Base-by-base conservation (phyloP, 495 filamentous ascomycete species). In the Talaromyces proteolyticus region DNA sequence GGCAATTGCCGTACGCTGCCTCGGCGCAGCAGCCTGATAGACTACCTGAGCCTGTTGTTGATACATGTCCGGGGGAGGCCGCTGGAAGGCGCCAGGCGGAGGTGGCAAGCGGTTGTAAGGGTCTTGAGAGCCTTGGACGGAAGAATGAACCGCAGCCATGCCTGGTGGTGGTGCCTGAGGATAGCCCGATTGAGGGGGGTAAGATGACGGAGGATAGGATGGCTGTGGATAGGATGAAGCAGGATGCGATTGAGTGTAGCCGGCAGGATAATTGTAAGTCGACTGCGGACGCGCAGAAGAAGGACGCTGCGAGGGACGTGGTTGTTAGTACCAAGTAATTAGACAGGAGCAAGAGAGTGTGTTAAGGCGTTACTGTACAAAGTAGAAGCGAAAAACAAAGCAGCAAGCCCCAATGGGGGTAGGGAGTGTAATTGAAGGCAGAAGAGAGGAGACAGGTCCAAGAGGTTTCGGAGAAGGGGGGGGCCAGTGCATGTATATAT, bases 1-100 rank as follows among this genome's bases (percentile, higher is more conserved):
- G n/a, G 87, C 87, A 63, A 91, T 91, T 47, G 87, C 87, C 1
- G 87, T 91, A 46, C 87, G 73, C 63, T 91, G 87, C 52, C 87
- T 76, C 11, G 87, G 87, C 10, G 87, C 87, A 5, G 84, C 84
- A 52, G 84, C 63, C 61, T 86, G 61, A 63, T 83, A 67, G 72
- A 82, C 70, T 57, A 86, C 61, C 59, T 78, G 57, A 21, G 66
- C 66, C 43, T 58, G 61, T 4, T 65, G 76, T 58, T 53, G 73
- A 57, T 56, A 70, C 70, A 24, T 71, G 53, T 77, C 77, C 42
- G 68, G 60, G 50, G 76, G 73, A 34, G 59, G 57, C 44, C 70
- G 74, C 61, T 68, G 74, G 69, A 55, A 76, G 49, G 53, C 58
- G 55, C 53, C 60, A 56, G 52, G 63, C 38, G 61, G 67, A 26